A percentile compares a stretch with the other conserved stretches of the same genome.
These are phyloP conservation scores for Silene latifolia DNA, from an alignment of 148 eudicot genomes.

Conservation along the genomic window DNA sequence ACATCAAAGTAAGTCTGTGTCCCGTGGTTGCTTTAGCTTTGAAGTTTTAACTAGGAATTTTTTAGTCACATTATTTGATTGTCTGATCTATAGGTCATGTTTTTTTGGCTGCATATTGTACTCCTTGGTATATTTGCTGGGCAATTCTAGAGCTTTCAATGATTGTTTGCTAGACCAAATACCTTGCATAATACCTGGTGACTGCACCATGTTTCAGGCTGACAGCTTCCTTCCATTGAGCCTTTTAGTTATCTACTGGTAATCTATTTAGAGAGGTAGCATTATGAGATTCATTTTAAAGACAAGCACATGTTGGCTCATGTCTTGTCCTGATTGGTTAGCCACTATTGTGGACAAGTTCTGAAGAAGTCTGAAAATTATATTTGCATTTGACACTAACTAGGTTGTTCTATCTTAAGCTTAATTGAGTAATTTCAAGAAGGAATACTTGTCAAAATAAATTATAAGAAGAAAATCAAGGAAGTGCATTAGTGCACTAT, in stretches of 20 bases:
- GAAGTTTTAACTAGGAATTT: neutral
- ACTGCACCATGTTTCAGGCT: neutral
- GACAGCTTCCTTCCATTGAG: neutral
- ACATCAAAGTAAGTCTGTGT: slow-evolving; percentile 57
- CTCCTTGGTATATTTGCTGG: neutral
- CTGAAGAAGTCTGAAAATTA: neutral
- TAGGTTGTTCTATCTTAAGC: neutral
- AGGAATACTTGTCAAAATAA: neutral
- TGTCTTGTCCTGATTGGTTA: neutral
- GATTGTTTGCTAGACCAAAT: neutral
- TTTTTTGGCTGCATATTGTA: slow-evolving; percentile 2
- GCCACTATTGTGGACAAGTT: neutral
- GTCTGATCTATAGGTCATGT: slow-evolving; percentile 3
- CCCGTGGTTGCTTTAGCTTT: slow-evolving; percentile 2
- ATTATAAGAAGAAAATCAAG: neutral
- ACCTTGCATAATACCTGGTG: neutral
- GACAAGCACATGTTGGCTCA: neutral
- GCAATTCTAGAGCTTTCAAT: neutral
- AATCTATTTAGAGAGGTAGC: neutral
- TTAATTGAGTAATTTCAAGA: neutral
- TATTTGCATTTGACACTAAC: neutral
- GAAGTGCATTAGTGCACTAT: neutral
- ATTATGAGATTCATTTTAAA: neutral
- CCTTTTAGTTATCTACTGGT: neutral
- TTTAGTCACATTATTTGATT: neutral